Evolutionary conservation across 805 yeast species (phyloP), one percentile per base, ranked within the genome.

Genomic region (Kluyveromyces dobzhanskii): DNA sequence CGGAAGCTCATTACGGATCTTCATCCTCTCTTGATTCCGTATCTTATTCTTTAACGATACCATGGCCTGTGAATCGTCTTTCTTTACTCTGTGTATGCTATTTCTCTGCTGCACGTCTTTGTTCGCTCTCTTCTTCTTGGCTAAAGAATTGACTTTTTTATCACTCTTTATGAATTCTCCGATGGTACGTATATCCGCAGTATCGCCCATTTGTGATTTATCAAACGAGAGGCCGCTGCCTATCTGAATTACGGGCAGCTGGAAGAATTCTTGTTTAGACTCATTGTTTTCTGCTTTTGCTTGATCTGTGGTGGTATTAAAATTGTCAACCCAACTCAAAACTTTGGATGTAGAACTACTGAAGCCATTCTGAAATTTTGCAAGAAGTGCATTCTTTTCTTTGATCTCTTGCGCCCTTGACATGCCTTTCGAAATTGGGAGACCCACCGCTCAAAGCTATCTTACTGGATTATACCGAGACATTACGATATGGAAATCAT

Each of bases 21-120:
- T 38, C 10, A 46, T 47, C 38, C 51, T 41, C 13, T 47, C 42
- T 2, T 47, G 46, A 19, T 50, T 47, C 30, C 58, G 49, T 51
- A 61, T 53, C 47, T 56, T 61, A 27, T 57, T 43, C 42, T 61
- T 61, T 29, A 61, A 46, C 1, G 64, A 60, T 10, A 54, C 44
- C 57, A 60, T 61, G 0, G 65, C 64, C 32, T 49, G 51, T 3
- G 63, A 56, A 39, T 61, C 65, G 37, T 53, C 56, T 33, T 57
- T 55, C 3, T 52, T 47, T 1, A 50, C 46, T 38, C 54, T 50
- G 38, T 57, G 53, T 10, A 56, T 48, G 31, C 40, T 47, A 33
- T 43, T 51, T 25, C 41, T 38, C 24, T 33, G 39, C 6, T 8
- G 23, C 35, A 12, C 29, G 35, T 33, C 30, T 29, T 32, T 31